A percentile compares a stretch with the other conserved stretches of the same genome.
phyloP scores from a whole-genome alignment of 2,329 filamentous ascomycete species.

The Neurospora crassa region DNA sequence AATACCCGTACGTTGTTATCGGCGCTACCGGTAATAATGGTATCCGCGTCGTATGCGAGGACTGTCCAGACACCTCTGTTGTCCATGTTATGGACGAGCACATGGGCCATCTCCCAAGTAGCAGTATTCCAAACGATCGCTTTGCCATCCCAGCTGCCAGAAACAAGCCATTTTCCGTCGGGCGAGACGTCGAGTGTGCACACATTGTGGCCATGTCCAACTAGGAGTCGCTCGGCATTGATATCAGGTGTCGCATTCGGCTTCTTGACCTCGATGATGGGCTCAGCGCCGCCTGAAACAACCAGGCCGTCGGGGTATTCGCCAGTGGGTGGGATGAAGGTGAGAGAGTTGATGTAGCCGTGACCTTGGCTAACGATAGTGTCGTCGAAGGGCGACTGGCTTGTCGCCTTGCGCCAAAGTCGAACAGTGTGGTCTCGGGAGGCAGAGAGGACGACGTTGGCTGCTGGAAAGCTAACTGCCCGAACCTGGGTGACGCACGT shows the following conservation, averaged over 20 bases:
- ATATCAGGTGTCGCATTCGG: conserved; percentile 57
- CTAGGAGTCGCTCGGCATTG: conserved; percentile 74
- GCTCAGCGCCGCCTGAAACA: conserved; percentile 81
- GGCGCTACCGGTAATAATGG: conserved; percentile 83
- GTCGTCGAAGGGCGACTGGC: conserved; percentile 63
- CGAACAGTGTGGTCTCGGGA: conserved; percentile 89
- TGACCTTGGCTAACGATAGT: conserved; percentile 71
- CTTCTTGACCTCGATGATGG: conserved; percentile 81
- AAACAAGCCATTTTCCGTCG: conserved; percentile 66
- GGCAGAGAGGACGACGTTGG: conserved; percentile 67
- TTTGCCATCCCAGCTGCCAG: conserved; percentile 87
- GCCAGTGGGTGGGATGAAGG: conserved; percentile 61
- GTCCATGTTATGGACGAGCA: conserved; percentile 59
- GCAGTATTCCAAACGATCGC: conserved; percentile 79
- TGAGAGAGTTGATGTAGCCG: conserved; percentile 78
- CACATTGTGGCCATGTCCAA: conserved; percentile 82
- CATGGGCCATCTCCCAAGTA: conserved; percentile 69
- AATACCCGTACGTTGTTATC: conserved; percentile 86
- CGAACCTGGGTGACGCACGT: conserved; percentile 56
- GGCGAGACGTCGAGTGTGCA: conserved; percentile 75
- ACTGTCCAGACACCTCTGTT: conserved; percentile 76
- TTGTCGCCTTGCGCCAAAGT: conserved; percentile 58
- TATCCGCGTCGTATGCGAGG: conserved; percentile 67
- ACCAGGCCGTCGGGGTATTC: conserved; percentile 70
- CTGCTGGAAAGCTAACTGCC: conserved; percentile 66